A percentile compares a stretch with the other conserved stretches of the same genome.
Evolutionary conservation across 1,139 yeast genomes (phyloP).

Genomic region (Sugiyamaella castrensis): DNA sequence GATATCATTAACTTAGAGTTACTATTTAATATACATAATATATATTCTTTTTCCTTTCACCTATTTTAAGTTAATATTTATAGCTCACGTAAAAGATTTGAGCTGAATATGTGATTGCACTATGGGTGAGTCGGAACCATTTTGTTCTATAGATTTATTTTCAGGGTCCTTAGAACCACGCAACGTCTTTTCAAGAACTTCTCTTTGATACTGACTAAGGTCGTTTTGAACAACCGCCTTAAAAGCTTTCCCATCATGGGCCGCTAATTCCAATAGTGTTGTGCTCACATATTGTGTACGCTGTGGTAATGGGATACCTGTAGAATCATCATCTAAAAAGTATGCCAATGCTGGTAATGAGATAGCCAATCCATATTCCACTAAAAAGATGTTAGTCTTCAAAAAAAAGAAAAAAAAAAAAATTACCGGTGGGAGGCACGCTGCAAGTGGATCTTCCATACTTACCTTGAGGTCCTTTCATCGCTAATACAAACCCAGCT

Average conservation of each 20-base stretch:
- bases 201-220: constrained; percentile 29
- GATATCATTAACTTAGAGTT: no score
- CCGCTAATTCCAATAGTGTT: constrained; percentile 52
- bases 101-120: constrained; percentile 32
- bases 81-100: constrained; percentile 27
- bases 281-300: constrained; percentile 47
- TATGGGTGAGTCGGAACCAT: constrained; percentile 14
- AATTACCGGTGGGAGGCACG: background rate
- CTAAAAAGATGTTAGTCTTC: constrained; percentile 7
- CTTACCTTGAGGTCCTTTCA: constrained; percentile 33
- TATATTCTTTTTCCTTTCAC: no score
- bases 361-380: constrained; percentile 41
- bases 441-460: background rate
- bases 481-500: constrained; percentile 45
- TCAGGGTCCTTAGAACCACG: constrained; percentile 17
- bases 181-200: constrained; percentile 27
- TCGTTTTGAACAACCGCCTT: constrained; percentile 46
- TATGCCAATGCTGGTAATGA: constrained; percentile 52
- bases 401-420: background rate
- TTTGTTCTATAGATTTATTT: background rate
- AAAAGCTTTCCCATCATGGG: constrained; percentile 51
- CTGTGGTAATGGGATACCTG: constrained; percentile 25
- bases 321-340: constrained; percentile 36
- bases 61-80: background rate
- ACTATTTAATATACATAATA: no score